Percentiles rank a stretch among this genome's conserved stretches.
These are phyloP conservation scores for Fusarium sp. DNA, from an alignment of 2,329 filamentous ascomycete species.

Conservation along the genomic window DNA sequence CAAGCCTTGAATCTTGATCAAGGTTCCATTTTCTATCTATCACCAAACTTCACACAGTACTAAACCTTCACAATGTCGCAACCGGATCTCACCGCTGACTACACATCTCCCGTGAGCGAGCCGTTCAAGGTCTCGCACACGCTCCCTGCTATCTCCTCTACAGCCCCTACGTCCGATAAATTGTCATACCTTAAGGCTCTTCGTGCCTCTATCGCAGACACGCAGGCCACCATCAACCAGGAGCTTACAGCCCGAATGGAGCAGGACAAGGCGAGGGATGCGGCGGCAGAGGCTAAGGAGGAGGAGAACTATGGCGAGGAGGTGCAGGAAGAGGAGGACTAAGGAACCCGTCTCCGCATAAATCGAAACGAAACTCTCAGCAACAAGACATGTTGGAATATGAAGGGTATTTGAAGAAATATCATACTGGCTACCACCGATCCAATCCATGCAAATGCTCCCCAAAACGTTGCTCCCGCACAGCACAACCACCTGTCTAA, in stretches of 20 bases:
- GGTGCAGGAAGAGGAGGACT: constrained; percentile 73
- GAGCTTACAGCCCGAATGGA: constrained; percentile 82
- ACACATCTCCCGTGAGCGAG: constrained; percentile 65
- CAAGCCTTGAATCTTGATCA: constrained; percentile 15
- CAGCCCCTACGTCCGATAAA: constrained; percentile 62
- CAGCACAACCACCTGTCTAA: constrained; percentile 43
- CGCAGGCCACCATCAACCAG: constrained; percentile 77
- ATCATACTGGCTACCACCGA: constrained; percentile 45
- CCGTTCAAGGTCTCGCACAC: constrained; percentile 60
- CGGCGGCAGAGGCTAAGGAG: constrained; percentile 68
- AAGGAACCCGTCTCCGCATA: constrained; percentile 11
- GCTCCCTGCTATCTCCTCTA: constrained; percentile 54
- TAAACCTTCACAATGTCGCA: constrained; percentile 30
- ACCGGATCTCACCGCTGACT: constrained; percentile 58
- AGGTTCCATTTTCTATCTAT: constrained; percentile 2
- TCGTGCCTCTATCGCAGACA: constrained; percentile 65
- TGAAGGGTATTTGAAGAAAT: constrained; percentile 42
- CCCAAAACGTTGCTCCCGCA: constrained; percentile 30
- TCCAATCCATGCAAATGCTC: constrained; percentile 44
- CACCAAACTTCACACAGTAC: constrained; percentile 1
- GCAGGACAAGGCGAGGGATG: constrained; percentile 71
- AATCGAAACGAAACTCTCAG: constrained; percentile 2
- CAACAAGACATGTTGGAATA: constrained; percentile 36
- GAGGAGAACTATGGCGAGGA: constrained; percentile 91
- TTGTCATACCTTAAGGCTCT: constrained; percentile 71